A percentile compares a stretch with the other conserved stretches of the same genome.
Evolutionary conservation across 129 eudicot genomes (phyloP).

Genomic region (Saposhnikovia divaricata): DNA sequence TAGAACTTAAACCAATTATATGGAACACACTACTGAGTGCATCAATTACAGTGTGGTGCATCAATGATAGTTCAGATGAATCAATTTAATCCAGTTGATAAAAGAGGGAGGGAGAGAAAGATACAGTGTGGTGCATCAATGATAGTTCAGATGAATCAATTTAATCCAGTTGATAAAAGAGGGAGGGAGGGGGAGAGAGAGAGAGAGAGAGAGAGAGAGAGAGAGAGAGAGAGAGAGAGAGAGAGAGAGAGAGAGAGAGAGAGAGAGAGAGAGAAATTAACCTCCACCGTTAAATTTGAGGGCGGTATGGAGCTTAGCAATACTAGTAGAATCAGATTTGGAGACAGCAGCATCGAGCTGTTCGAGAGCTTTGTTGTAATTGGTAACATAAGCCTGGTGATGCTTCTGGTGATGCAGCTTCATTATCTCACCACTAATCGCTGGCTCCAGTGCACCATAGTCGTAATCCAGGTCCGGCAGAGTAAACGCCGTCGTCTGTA

Average conservation of each 20-base stretch:
- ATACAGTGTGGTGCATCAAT: too few relatives aligned
- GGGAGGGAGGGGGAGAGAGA: too few relatives aligned
- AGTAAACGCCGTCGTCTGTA: conserved; percentile 75
- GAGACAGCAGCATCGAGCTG: conserved; percentile 73
- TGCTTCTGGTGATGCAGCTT: conserved; percentile 94
- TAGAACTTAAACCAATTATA: too few relatives aligned
- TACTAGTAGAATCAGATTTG: conserved; percentile 64
- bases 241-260: background rate
- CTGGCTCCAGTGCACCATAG: conserved; percentile 96
- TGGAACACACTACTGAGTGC: background rate
- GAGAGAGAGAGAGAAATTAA: too few relatives aligned
- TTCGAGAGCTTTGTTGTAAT: conserved; percentile 87
- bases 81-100: too few relatives aligned
- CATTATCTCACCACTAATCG: conserved; percentile 95
- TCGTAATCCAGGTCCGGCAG: conserved; percentile 98
- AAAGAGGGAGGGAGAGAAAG: too few relatives aligned
- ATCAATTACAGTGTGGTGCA: background rate
- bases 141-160: too few relatives aligned
- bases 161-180: too few relatives aligned
- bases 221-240: background rate
- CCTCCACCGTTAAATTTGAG: conserved; percentile 99
- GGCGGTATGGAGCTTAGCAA: conserved; percentile 79
- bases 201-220: too few relatives aligned
- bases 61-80: too few relatives aligned
- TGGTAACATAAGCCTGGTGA: conserved; percentile 90